These are phyloP conservation scores for Aspergillus kassunensis DNA, from an alignment of 495 filamentous ascomycete genomes.

Conservation along the genomic window DNA sequence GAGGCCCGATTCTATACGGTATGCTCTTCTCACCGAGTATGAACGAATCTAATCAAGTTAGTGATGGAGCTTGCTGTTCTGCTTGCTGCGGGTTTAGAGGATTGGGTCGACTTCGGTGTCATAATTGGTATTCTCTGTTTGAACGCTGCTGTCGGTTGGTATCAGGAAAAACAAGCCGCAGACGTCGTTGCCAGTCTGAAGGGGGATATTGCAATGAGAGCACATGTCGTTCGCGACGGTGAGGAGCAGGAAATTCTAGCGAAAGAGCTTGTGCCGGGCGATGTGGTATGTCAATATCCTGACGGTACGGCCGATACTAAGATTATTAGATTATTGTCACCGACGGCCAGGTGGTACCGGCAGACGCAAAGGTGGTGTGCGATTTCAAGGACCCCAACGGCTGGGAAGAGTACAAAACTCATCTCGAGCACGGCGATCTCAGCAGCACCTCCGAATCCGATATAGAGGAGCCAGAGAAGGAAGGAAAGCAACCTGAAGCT, in stretches of 20 bases:
- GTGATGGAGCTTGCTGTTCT: constrained; percentile 80
- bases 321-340: constrained; percentile 50
- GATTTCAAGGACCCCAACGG: constrained; percentile 61
- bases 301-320: constrained; percentile 13
- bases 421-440: constrained; percentile 51
- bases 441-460: constrained; percentile 52
- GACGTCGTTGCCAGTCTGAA: constrained; percentile 77
- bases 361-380: constrained; percentile 68
- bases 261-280: constrained; percentile 72
- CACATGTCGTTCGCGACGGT: constrained; percentile 62
- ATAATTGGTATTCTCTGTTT: constrained; percentile 75
- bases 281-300: constrained; percentile 58
- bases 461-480: constrained; percentile 24
- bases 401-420: constrained; percentile 59
- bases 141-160: constrained; percentile 75
- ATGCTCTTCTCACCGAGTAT: constrained; percentile 17
- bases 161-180: constrained; percentile 79
- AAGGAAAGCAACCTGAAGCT: constrained; percentile 5
- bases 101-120: constrained; percentile 82
- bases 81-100: constrained; percentile 66
- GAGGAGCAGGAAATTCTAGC: constrained; percentile 64
- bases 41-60: constrained; percentile 29
- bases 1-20: constrained; percentile 80
- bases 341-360: constrained; percentile 70
- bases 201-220: constrained; percentile 76